These are phyloP conservation scores for Paramecium pentaurelia DNA, from an alignment of 73 alveolate genomes.

Conservation along the genomic window DNA sequence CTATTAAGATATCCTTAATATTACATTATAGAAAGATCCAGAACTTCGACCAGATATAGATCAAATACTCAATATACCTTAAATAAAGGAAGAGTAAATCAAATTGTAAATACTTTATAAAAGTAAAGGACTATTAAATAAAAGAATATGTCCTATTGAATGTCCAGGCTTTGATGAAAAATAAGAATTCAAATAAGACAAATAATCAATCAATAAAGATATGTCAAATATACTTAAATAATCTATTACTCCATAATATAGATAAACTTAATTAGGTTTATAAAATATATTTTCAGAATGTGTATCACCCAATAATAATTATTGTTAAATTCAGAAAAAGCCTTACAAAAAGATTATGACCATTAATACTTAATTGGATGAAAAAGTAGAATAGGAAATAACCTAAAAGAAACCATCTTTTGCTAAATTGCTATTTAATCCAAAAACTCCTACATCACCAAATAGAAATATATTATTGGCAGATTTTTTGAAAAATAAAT, in stretches of 20 bases:
- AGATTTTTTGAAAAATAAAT: constrained; percentile 41
- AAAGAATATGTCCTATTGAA: neutral
- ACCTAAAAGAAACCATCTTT: constrained; percentile 39
- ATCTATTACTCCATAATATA: constrained; percentile 24
- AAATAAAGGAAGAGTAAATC: neutral
- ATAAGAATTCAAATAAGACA: neutral
- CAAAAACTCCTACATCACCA: constrained; percentile 55
- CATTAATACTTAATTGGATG: constrained; percentile 37
- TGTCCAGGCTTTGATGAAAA: constrained; percentile 30
- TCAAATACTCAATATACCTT: neutral
- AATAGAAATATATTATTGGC: constrained; percentile 48
- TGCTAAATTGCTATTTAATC: constrained; percentile 30
- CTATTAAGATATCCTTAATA: neutral
- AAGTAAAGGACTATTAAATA: neutral
- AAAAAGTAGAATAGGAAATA: constrained; percentile 11
- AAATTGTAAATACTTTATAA: neutral
- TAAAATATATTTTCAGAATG: constrained; percentile 21
- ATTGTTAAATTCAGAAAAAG: neutral
- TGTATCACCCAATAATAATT: constrained; percentile 9
- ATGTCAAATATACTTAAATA: neutral
- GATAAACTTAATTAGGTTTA: neutral
- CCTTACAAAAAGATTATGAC: constrained; percentile 47
- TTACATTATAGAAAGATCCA: neutral
- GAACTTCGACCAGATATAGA: constrained; percentile 37
- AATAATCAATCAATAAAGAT: neutral